Conservation (phyloP, 306 rosid species). For the Biancaea sappan region DNA sequence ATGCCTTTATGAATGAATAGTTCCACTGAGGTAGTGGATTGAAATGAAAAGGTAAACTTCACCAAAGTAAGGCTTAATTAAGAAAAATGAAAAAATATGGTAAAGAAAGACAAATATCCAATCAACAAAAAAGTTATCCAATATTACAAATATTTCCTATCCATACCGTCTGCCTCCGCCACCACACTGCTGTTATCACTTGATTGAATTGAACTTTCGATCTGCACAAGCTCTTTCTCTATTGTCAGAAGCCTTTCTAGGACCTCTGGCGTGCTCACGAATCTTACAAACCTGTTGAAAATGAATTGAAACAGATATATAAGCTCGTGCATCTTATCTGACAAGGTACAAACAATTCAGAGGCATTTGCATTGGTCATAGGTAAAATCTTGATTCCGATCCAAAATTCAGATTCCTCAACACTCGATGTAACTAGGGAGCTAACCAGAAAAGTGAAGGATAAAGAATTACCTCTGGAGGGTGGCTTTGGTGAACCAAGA, state of each 20-base stretch:
- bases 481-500: slow-evolving; percentile 98
- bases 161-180: slow-evolving; percentile 71
- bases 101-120: not conserved
- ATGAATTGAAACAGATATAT: slow-evolving; percentile 28
- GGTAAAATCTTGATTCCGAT: slow-evolving; percentile 8
- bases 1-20: slow-evolving; percentile 13
- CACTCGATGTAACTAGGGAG: not conserved
- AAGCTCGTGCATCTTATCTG: not conserved
- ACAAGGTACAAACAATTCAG: not conserved
- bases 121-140: slow-evolving; percentile 33
- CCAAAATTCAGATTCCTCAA: slow-evolving; percentile 30
- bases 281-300: slow-evolving; percentile 84
- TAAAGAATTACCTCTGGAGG: slow-evolving; percentile 64
- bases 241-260: slow-evolving; percentile 94
- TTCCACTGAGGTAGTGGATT: slow-evolving; percentile 3
- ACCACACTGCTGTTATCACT: slow-evolving; percentile 50
- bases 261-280: slow-evolving; percentile 88
- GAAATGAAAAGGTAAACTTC: not conserved
- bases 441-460: not conserved
- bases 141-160: not conserved
- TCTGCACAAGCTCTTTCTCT: slow-evolving; percentile 92
- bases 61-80: not conserved
- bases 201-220: slow-evolving; percentile 76
- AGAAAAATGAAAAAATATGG: not conserved
- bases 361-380: not conserved